phyloP scores from a whole-genome alignment of 257 asterid species.

The Gardenia jasminoides region DNA sequence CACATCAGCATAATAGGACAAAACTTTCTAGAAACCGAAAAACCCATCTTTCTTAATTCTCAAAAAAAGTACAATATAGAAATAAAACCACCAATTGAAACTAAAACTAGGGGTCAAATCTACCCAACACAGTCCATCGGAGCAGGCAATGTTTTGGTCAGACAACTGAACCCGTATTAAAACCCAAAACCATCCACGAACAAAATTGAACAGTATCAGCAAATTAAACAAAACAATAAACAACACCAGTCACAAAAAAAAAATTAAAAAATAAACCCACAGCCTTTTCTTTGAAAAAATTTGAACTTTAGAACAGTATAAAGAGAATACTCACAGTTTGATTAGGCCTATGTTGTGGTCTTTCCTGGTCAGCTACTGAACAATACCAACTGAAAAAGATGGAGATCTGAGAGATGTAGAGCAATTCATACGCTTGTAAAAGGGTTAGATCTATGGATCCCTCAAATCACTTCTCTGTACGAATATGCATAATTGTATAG shows the following conservation, averaged over 20 bases:
- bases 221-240: background rate
- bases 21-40: background rate
- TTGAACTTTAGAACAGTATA: conserved; percentile 10
- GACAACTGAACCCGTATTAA: conserved; percentile 11
- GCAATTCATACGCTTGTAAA: conserved; percentile 31
- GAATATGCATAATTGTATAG: conserved; percentile 1
- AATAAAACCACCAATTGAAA: conserved; percentile 6
- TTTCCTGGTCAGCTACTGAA: conserved; percentile 31
- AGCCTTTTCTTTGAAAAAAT: background rate
- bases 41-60: background rate
- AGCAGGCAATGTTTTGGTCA: conserved; percentile 17
- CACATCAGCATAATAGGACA: background rate
- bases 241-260: conserved; percentile 12
- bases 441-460: conserved; percentile 54
- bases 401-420: conserved; percentile 36
- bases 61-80: background rate
- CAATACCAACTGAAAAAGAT: conserved; percentile 23
- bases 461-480: conserved; percentile 23
- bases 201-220: background rate
- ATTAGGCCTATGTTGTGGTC: conserved; percentile 25
- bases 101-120: conserved; percentile 26
- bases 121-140: conserved; percentile 13
- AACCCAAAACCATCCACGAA: conserved; percentile 14
- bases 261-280: too few species aligned
- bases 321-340: conserved; percentile 32